Conservation (phyloP, 177 flowering plant species). For the Vitis hybrid region DNA sequence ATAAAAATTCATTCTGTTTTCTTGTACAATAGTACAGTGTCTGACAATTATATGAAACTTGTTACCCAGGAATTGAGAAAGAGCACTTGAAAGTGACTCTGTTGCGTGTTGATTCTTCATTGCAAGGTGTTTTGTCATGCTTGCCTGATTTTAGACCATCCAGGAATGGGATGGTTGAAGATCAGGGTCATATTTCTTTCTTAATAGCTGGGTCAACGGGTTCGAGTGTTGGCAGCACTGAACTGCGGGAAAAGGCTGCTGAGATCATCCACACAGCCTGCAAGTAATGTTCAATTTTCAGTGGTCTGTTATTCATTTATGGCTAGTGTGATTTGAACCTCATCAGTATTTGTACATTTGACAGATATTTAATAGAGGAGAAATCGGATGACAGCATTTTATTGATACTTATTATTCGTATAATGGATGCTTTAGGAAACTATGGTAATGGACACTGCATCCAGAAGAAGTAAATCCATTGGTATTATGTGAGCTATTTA, state of each 20-base stretch:
- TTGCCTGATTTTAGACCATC: slow-evolving; percentile 90
- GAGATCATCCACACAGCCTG: slow-evolving; percentile 73
- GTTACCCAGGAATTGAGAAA: slow-evolving; percentile 71
- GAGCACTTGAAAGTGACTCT: slow-evolving; percentile 97
- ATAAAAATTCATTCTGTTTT: background rate
- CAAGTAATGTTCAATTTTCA: slow-evolving; percentile 55
- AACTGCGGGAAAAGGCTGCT: slow-evolving; percentile 82
- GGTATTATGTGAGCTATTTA: slow-evolving; percentile 1
- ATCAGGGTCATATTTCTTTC: slow-evolving; percentile 39
- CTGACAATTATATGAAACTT: slow-evolving; percentile 15
- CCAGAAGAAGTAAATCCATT: background rate
- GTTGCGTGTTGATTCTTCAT: slow-evolving; percentile 79
- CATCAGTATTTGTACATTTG: slow-evolving; percentile 11
- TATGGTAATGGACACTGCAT: slow-evolving; percentile 58
- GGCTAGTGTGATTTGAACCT: slow-evolving; percentile 9
- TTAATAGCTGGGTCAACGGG: slow-evolving; percentile 91
- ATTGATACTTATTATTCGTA: slow-evolving; percentile 78
- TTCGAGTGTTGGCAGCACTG: slow-evolving; percentile 77
- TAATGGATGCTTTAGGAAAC: slow-evolving; percentile 90
- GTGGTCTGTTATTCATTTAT: background rate
- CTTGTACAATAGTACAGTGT: slow-evolving; percentile 1
- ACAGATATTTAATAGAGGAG: slow-evolving; percentile 80
- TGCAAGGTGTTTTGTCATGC: slow-evolving; percentile 97
- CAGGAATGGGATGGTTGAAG: slow-evolving; percentile 44
- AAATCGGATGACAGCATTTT: slow-evolving; percentile 98